A percentile compares a stretch with the other conserved stretches of the same genome.
Evolutionary conservation across 768 basidiomycete genomes (phyloP).

Genomic region (Rhizopogon vinicolor): DNA sequence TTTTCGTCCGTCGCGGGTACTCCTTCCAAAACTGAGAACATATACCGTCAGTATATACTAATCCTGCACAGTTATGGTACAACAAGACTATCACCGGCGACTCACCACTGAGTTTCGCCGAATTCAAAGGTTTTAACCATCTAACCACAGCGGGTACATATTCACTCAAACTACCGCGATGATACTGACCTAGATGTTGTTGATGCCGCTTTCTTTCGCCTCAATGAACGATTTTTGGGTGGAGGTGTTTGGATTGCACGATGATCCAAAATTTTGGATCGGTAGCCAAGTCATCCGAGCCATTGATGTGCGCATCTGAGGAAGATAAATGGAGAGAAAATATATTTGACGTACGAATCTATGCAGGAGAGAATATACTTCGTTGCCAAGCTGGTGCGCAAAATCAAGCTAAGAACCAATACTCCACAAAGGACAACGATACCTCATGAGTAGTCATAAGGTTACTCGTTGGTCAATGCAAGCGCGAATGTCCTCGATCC

Average conservation of each 20-base stretch:
- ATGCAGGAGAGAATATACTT: slow-evolving; percentile 54
- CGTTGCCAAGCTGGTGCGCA: slow-evolving; percentile 36
- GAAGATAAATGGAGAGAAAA: slow-evolving; percentile 59
- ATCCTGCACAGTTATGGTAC: background rate
- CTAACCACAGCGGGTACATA: slow-evolving; percentile 17
- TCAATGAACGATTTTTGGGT: slow-evolving; percentile 53
- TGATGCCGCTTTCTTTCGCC: slow-evolving; percentile 43
- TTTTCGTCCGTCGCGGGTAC: too few species aligned
- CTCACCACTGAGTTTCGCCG: slow-evolving; percentile 37
- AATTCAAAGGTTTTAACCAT: slow-evolving; percentile 32
- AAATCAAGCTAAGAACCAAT: background rate
- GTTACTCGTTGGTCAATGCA: slow-evolving; percentile 65
- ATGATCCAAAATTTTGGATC: slow-evolving; percentile 61
- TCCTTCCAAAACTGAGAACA: too few species aligned
- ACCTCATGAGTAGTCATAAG: slow-evolving; percentile 62
- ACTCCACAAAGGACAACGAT: background rate
- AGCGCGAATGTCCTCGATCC: slow-evolving; percentile 52
- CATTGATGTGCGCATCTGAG: slow-evolving; percentile 35
- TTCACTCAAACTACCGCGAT: background rate
- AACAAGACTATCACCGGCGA: slow-evolving; percentile 27
- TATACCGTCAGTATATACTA: background rate
- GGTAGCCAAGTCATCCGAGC: background rate
- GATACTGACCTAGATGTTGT: slow-evolving; percentile 38
- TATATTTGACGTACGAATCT: slow-evolving; percentile 65
- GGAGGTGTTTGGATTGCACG: slow-evolving; percentile 32